Evolutionary conservation across 306 rosid species (phyloP).

Genomic region (Ochetophila trinervis): DNA sequence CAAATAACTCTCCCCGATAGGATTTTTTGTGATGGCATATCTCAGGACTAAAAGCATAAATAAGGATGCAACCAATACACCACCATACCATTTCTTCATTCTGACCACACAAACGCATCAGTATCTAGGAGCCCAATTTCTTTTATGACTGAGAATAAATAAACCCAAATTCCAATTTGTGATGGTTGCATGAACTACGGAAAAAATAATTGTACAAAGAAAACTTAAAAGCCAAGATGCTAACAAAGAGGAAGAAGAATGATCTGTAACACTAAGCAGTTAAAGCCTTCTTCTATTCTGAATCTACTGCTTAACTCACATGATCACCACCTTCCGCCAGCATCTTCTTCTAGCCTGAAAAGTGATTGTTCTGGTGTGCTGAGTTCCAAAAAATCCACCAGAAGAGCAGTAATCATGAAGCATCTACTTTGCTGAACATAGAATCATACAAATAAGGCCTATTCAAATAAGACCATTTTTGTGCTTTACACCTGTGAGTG

Average conservation of each 20-base stretch:
- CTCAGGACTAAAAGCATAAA: constrained; percentile 75
- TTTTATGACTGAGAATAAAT: constrained; percentile 27
- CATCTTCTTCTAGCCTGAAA: constrained; percentile 7
- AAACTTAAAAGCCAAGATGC: not conserved
- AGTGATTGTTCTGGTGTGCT: not conserved
- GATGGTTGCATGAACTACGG: constrained; percentile 15
- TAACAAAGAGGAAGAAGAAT: constrained; percentile 11
- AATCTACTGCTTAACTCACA: constrained; percentile 21
- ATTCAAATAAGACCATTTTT: not conserved
- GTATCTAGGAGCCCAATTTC: constrained; percentile 29
- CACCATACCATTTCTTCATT: constrained; percentile 87
- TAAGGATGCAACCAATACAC: constrained; percentile 55
- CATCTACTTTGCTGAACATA: constrained; percentile 29
- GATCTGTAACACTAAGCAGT: constrained; percentile 1
- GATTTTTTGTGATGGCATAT: constrained; percentile 62
- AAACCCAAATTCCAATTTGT: constrained; percentile 21
- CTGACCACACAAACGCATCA: constrained; percentile 34
- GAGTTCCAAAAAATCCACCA: constrained; percentile 30
- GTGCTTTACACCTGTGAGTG: not conserved
- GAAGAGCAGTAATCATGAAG: constrained; percentile 27
- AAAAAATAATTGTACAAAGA: not conserved
- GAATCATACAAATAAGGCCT: constrained; percentile 25
- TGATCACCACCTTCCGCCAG: constrained; percentile 24
- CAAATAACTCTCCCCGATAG: constrained; percentile 53
- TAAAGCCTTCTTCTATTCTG: constrained; percentile 23